Base-by-base conservation (phyloP, 148 eudicot genomes). In the Spergularia marina region DNA sequence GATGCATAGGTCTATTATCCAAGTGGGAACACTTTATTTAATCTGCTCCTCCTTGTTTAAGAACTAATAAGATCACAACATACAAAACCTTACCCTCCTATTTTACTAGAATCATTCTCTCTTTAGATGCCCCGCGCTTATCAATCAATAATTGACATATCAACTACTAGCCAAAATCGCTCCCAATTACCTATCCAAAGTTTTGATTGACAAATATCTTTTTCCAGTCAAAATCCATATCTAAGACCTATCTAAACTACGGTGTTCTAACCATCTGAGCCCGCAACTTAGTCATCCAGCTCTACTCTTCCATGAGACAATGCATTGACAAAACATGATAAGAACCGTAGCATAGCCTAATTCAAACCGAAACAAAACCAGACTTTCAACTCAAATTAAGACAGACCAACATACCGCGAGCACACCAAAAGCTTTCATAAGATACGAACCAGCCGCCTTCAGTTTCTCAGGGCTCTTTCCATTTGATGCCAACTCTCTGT, bases 371-470 rank as follows among this genome's bases (percentile, higher is more conserved):
- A 23, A 23, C 25, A 23, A 73, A 66, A 62, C 47, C 18, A 17
- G 7, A 21, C 15, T 16, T 20, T 9, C 12, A 14, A 60, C 12
- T 0, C 52, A 20, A 44, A 74, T 49, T 44, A 13, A 47, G 56
- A 40, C 16, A 75, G 1, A 71, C 64, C 57, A 57, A 89, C 91
- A 74, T 89, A 91, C 96, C 61, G 98, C 98, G 76, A 96, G 92
- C 82, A 89, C 98, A 63, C 99, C 97, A 81, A 92, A 96, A 20
- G 87, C 93, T 85, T 92, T 96, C 99, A 96, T 96, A 70, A 96
- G 98, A 85, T 88, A 92, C 14, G 99, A 96, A 68, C 99, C 99
- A 71, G 99, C 98, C 44, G 89, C 97, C 86, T 96, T 96, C 89
- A 92, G 79, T 74, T 91, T 96, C 76, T 92, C 99, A 2, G 99